phyloP scores from a whole-genome alignment of 306 rosid genomes.

The Ormosia emarginata region DNA sequence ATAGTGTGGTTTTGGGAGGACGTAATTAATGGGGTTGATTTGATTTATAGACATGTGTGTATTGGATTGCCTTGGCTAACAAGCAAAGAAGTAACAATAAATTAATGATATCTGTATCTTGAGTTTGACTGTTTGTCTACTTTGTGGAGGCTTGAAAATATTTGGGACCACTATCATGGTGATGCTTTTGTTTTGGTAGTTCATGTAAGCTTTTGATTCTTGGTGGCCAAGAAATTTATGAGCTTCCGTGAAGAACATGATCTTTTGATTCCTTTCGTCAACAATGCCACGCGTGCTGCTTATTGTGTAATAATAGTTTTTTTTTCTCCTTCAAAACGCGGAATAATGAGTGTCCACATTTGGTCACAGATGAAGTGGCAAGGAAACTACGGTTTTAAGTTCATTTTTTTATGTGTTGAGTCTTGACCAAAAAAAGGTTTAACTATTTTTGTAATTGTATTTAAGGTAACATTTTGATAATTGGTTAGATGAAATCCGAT shows the following conservation, averaged over 20 bases:
- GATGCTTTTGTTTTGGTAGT: conserved; percentile 5
- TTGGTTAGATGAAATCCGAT: no score
- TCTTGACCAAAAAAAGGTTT: no score
- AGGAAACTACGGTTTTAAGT: background rate
- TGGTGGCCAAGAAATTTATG: conserved; percentile 18
- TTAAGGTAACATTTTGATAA: no score
- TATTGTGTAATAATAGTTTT: no score
- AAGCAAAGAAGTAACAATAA: background rate
- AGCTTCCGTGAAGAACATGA: background rate
- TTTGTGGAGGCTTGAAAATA: background rate
- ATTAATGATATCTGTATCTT: background rate
- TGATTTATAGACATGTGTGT: background rate
- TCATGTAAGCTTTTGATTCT: background rate
- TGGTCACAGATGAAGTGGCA: no score
- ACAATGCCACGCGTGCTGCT: no score
- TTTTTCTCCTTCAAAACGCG: background rate
- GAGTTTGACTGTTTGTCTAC: background rate
- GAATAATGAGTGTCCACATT: no score
- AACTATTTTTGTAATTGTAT: no score
- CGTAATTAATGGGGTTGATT: background rate
- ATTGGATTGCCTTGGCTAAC: conserved; percentile 12
- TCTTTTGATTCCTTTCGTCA: background rate
- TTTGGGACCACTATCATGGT: background rate
- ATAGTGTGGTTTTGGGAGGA: background rate
- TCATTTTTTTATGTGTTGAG: background rate